Evolutionary conservation across 768 basidiomycete genomes (phyloP), one percentile per base, ranked within the genome.

Genomic region (Lactifluus hygrophoroides): DNA sequence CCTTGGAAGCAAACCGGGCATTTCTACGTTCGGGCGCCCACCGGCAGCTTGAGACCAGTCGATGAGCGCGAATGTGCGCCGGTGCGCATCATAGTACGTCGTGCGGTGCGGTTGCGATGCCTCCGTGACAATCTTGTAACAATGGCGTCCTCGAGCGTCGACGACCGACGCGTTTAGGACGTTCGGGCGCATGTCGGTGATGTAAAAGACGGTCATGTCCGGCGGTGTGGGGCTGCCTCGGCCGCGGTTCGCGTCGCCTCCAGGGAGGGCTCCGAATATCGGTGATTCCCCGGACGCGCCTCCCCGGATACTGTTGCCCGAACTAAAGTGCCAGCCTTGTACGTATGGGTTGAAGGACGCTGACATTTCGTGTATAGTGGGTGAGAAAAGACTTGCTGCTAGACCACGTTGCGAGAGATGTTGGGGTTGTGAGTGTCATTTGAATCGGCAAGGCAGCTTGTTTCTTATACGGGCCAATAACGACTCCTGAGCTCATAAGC

Each of bases 281-380:
- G 14, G 28, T 16, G 45, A 25, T 10, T 35, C 50, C 1, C 32
- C 56, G 8, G 60, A 58, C 43, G 43, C 1, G 47, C 14, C 30
- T 2, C 35, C 45, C 49, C 49, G 40, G 8, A 2, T 37, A 7
- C n/a, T 21, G 55, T 4, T 42, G 17, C 40, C 47, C 0, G 58
- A 61, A 7, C 53, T 54, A 32, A 46, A 37, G 34, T 45, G 53
- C 64, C 64, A 64, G 50, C 57, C 61, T 47, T 64, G 64, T 4
- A 64, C 61, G 43, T 52, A 59, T 5, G 64, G 64, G 23, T 64
- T 64, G 55, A 64, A 64, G 42, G 61, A 43, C 21, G 61, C 47
- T 1, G 60, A 62, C 61, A 61, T 61, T 38, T 45, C 21, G 14
- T 5, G 8, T 27, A 51, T 51, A 17, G 46, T 13, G 37, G 7